Percentiles rank a stretch among this genome's conserved stretches.
Evolutionary conservation across 768 basidiomycete species (phyloP).

Genomic region (Gymnopilus dilepis): DNA sequence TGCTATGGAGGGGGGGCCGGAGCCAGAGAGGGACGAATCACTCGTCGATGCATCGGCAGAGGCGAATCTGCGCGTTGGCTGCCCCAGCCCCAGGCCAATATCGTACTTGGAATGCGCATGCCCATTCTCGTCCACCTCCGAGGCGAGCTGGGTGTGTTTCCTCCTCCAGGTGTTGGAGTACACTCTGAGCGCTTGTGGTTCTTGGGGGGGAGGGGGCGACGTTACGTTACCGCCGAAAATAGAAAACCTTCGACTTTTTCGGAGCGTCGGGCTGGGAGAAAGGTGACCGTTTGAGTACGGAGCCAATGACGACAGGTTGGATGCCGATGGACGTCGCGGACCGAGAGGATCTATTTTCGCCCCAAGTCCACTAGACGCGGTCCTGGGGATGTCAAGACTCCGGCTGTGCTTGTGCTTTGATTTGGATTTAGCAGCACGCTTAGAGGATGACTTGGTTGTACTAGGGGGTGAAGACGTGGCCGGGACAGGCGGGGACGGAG

Average conservation of each 20-base stretch:
- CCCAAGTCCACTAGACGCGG: not conserved
- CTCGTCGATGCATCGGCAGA: slow-evolving; percentile 49
- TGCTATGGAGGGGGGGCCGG: slow-evolving; percentile 10
- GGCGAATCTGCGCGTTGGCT: slow-evolving; percentile 45
- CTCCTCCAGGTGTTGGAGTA: slow-evolving; percentile 36
- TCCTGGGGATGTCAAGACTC: slow-evolving; percentile 12
- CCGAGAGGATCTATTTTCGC: slow-evolving; percentile 14
- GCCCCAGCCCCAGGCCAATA: slow-evolving; percentile 21
- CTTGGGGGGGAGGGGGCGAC: slow-evolving; percentile 36
- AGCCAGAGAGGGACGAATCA: slow-evolving; percentile 47
- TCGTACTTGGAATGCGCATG: slow-evolving; percentile 1
- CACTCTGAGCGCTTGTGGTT: slow-evolving; percentile 35
- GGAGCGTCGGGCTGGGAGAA: slow-evolving; percentile 14
- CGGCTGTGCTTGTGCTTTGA: slow-evolving; percentile 27
- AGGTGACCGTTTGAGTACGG: slow-evolving; percentile 13
- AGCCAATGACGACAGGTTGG: slow-evolving; percentile 30
- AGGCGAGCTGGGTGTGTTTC: slow-evolving; percentile 2
- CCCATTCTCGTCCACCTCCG: slow-evolving; percentile 15
- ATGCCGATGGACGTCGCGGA: slow-evolving; percentile 30
- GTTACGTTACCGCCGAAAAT: slow-evolving; percentile 28
- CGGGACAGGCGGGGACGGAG: slow-evolving; percentile 13
- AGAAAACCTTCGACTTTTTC: slow-evolving; percentile 32
- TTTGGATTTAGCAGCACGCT: slow-evolving; percentile 15
- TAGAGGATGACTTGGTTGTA: not conserved
- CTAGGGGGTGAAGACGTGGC: not conserved